Conservation (phyloP, 1,284 basidiomycete genomes). For the Ustilago xerochloae region DNA sequence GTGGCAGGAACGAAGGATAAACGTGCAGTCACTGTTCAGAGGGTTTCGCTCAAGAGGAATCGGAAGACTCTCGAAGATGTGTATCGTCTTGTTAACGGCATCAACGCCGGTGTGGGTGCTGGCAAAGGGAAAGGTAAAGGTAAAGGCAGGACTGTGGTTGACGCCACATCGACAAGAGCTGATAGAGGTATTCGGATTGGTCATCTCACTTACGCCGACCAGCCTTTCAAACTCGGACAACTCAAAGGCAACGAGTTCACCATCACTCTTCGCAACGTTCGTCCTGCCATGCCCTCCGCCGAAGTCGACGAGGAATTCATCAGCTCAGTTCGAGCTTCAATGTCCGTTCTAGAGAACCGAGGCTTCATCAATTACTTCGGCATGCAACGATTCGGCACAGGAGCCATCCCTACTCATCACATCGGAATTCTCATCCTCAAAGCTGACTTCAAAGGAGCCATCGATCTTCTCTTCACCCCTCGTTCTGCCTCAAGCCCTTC, state of each 20-base stretch:
- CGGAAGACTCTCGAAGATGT: constrained; percentile 84
- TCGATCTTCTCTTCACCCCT: constrained; percentile 52
- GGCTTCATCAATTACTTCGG: constrained; percentile 99
- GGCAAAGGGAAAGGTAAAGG: constrained; percentile 25
- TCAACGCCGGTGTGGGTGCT: constrained; percentile 51
- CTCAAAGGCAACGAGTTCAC: constrained; percentile 94
- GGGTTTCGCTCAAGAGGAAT: constrained; percentile 84
- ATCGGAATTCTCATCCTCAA: constrained; percentile 90
- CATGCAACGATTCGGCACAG: constrained; percentile 99
- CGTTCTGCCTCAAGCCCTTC: constrained; percentile 18
- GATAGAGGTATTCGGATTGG: constrained; percentile 83
- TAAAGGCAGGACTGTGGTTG: constrained; percentile 30
- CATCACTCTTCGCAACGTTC: constrained; percentile 85
- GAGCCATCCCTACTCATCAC: constrained; percentile 91
- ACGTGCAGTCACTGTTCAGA: constrained; percentile 92
- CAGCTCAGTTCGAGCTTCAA: constrained; percentile 76
- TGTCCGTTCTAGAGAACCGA: constrained; percentile 82
- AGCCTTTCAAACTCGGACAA: constrained; percentile 88
- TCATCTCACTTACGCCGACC: constrained; percentile 85
- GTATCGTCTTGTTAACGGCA: constrained; percentile 74
- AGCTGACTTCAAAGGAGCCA: constrained; percentile 74
- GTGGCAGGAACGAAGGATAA: constrained; percentile 99
- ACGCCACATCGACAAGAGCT: constrained; percentile 36
- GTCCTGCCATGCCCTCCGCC: constrained; percentile 17
- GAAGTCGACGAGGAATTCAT: constrained; percentile 3